Percentiles rank a stretch among this genome's conserved stretches.
Evolutionary conservation across 306 rosid species (phyloP).

Genomic region (Inga leiocalycina): DNA sequence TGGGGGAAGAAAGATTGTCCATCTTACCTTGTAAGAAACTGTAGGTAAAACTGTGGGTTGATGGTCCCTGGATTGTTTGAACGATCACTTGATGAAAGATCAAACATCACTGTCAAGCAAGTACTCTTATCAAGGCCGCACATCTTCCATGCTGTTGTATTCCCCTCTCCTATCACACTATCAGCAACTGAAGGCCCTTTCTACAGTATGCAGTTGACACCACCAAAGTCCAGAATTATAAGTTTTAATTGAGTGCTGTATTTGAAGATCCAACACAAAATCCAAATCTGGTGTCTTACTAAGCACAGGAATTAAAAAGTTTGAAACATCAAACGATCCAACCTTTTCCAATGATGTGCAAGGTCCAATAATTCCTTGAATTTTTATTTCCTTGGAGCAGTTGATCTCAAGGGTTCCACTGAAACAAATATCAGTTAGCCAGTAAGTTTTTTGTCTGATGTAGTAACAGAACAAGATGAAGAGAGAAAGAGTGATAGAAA

Average conservation of each 20-base stretch:
- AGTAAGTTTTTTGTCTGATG: constrained; percentile 28
- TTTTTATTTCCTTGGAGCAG: constrained; percentile 94
- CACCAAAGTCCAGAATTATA: constrained; percentile 36
- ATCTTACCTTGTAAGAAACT: constrained; percentile 87
- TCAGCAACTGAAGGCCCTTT: constrained; percentile 96
- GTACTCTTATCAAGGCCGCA: constrained; percentile 97
- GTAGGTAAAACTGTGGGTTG: constrained; percentile 90
- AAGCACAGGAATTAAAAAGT: constrained; percentile 24
- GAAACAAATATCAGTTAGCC: constrained; percentile 38
- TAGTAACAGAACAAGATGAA: constrained; percentile 23
- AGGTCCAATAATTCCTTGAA: constrained; percentile 95
- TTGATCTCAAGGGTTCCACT: constrained; percentile 92
- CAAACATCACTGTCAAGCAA: constrained; percentile 93
- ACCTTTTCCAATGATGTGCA: constrained; percentile 98
- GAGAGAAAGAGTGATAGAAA: constrained; percentile 2
- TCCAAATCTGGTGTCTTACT: constrained; percentile 23
- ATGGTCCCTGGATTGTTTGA: constrained; percentile 71
- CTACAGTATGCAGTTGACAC: constrained; percentile 57
- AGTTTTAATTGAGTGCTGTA: neutral
- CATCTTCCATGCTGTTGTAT: constrained; percentile 92
- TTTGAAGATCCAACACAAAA: constrained; percentile 28
- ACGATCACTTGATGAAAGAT: constrained; percentile 86
- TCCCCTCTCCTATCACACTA: constrained; percentile 87
- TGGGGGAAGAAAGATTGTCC: constrained; percentile 18
- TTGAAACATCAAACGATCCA: constrained; percentile 19